Conservation (phyloP, 2,329 filamentous ascomycete species). For the Bipolaris oryzae region DNA sequence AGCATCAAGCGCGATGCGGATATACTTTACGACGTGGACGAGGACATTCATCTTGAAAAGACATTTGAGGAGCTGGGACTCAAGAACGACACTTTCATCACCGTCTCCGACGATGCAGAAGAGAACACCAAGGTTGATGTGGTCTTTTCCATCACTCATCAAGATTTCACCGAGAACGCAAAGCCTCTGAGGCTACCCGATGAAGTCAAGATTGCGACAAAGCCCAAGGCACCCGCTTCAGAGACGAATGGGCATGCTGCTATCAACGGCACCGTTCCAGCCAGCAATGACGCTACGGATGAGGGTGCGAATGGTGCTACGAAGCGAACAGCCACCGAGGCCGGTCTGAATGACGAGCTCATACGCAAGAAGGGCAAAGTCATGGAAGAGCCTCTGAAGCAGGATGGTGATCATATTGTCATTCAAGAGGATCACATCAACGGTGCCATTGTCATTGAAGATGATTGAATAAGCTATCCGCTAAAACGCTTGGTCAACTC, state of each 20-base stretch:
- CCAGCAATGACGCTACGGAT: slow-evolving; percentile 19
- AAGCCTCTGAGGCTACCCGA: slow-evolving; percentile 62
- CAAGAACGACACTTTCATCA: slow-evolving; percentile 75
- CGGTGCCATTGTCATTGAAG: slow-evolving; percentile 48
- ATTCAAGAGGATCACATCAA: slow-evolving; percentile 43
- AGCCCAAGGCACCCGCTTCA: slow-evolving; percentile 47
- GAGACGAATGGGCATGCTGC: slow-evolving; percentile 38
- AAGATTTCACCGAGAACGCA: slow-evolving; percentile 52
- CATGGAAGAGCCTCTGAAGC: slow-evolving; percentile 32
- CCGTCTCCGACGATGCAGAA: slow-evolving; percentile 81
- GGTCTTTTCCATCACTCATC: slow-evolving; percentile 70
- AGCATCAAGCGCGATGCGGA: slow-evolving; percentile 71
- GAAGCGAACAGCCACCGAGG: slow-evolving; percentile 55
- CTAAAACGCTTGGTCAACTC: not conserved
- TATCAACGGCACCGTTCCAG: slow-evolving; percentile 19
- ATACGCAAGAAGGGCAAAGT: slow-evolving; percentile 51
- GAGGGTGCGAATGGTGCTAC: slow-evolving; percentile 31
- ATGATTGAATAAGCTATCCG: slow-evolving; percentile 22
- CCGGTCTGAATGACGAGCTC: slow-evolving; percentile 46
- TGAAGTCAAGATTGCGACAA: slow-evolving; percentile 55
- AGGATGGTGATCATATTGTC: slow-evolving; percentile 43
- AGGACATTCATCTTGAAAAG: slow-evolving; percentile 83
- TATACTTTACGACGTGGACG: slow-evolving; percentile 86
- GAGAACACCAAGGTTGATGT: slow-evolving; percentile 81
- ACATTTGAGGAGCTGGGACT: slow-evolving; percentile 80